Percentiles rank a stretch among this genome's conserved stretches.
Conservation (phyloP, 2,329 filamentous ascomycete genomes). For the Hypocrella siamensis region DNA sequence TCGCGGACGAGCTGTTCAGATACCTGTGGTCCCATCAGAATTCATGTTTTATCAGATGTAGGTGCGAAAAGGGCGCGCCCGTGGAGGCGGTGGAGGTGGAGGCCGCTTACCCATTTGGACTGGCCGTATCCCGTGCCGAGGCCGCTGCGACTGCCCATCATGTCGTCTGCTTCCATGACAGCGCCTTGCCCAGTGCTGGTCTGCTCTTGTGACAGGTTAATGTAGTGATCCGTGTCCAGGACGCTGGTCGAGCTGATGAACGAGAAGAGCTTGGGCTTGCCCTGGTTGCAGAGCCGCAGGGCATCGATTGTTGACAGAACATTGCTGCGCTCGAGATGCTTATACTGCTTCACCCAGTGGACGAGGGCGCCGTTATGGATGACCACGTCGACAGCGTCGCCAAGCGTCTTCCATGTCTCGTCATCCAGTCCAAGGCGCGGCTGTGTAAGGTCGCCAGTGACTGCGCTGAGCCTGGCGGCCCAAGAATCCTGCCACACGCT, state of each 20-base stretch:
- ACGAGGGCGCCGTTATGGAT: conserved; percentile 73
- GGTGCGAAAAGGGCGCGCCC: neutral
- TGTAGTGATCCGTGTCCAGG: conserved; percentile 70
- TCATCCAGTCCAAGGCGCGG: conserved; percentile 58
- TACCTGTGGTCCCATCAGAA: conserved; percentile 9
- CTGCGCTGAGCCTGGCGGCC: conserved; percentile 45
- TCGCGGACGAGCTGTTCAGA: conserved; percentile 54
- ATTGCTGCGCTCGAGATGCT: conserved; percentile 55
- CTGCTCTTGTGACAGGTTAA: conserved; percentile 47
- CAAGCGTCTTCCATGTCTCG: conserved; percentile 47
- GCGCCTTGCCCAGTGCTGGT: conserved; percentile 39
- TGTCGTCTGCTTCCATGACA: conserved; percentile 61
- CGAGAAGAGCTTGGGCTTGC: conserved; percentile 59
- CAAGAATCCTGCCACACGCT: conserved; percentile 63
- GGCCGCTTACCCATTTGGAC: conserved; percentile 62
- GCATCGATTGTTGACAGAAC: conserved; percentile 68
- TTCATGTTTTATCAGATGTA: conserved; percentile 3
- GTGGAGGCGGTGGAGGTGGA: too few species aligned
- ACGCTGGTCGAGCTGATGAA: conserved; percentile 70
- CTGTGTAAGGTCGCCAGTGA: conserved; percentile 60
- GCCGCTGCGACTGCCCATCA: conserved; percentile 59
- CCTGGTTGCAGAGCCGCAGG: conserved; percentile 58
- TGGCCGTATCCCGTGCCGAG: conserved; percentile 84
- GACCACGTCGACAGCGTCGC: conserved; percentile 52
- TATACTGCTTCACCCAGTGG: conserved; percentile 72